Conservation (phyloP, 805 yeast genomes). For the Candida ipomoeae region DNA sequence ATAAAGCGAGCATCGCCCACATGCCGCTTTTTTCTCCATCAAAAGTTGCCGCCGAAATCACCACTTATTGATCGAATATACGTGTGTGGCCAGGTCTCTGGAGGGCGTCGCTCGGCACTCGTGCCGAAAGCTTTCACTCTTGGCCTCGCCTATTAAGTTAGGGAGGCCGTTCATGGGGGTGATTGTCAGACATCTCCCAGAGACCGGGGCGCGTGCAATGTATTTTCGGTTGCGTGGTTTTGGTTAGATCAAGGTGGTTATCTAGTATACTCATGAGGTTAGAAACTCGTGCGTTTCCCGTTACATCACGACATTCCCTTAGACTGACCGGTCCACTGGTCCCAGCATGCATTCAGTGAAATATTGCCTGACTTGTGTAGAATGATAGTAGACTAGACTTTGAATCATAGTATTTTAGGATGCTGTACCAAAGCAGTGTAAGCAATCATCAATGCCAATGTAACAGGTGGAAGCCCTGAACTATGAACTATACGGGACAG, state of each 20-base stretch:
- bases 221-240: conserved; percentile 18
- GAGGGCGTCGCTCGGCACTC: conserved; percentile 18
- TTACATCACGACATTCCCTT: conserved; percentile 36
- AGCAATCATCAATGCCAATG: no score
- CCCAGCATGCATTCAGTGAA: not conserved
- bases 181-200: conserved; percentile 13
- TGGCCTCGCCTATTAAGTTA: conserved; percentile 38
- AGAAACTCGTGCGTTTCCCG: conserved; percentile 41
- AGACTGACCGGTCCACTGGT: not conserved
- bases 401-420: no score
- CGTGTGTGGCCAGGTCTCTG: conserved; percentile 15
- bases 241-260: conserved; percentile 42
- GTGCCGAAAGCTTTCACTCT: conserved; percentile 20
- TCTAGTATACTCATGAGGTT: conserved; percentile 37
- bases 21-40: conserved; percentile 11
- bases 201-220: conserved; percentile 10
- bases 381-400: no score
- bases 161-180: conserved; percentile 26
- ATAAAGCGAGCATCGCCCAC: conserved; percentile 4
- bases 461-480: no score
- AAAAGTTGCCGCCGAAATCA: conserved; percentile 40
- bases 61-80: conserved; percentile 24
- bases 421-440: no score
- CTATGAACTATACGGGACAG: no score
- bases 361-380: no score